Percentiles rank a stretch among this genome's conserved stretches.
phyloP scores from a whole-genome alignment of 495 filamentous ascomycete species.

The Aspergillus baeticus region DNA sequence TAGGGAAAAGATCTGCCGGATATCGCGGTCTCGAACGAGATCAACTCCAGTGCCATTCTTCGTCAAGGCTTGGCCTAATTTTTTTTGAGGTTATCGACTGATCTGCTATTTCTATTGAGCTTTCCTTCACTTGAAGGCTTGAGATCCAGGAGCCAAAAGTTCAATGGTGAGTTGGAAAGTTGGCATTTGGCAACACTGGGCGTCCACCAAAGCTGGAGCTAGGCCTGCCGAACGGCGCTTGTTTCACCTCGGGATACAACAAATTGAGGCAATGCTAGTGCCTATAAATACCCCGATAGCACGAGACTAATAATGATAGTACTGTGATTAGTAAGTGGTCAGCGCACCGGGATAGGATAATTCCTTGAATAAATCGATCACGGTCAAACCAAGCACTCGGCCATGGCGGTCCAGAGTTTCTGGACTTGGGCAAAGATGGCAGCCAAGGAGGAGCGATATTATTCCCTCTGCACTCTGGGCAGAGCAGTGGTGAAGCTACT shows the following conservation, averaged over 20 bases:
- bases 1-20: constrained; percentile 4
- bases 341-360: too few relatives aligned
- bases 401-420: too few relatives aligned
- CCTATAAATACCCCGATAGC: background rate
- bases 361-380: too few relatives aligned
- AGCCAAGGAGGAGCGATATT: too few relatives aligned
- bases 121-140: background rate
- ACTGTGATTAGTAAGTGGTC: background rate
- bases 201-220: too few relatives aligned
- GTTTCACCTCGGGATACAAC: background rate
- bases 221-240: constrained; percentile 1
- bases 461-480: too few relatives aligned
- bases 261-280: background rate
- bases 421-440: too few relatives aligned
- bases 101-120: too few relatives aligned
- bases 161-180: background rate
- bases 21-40: constrained; percentile 13
- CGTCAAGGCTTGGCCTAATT: constrained; percentile 14
- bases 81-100: constrained; percentile 9
- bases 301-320: background rate
- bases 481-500: too few relatives aligned
- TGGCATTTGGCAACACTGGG: too few relatives aligned
- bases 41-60: background rate
- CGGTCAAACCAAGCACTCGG: too few relatives aligned
- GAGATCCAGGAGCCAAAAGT: background rate